Evolutionary conservation across 169 alveolate genomes (phyloP).

Genomic region (Plasmodium vinckei): DNA sequence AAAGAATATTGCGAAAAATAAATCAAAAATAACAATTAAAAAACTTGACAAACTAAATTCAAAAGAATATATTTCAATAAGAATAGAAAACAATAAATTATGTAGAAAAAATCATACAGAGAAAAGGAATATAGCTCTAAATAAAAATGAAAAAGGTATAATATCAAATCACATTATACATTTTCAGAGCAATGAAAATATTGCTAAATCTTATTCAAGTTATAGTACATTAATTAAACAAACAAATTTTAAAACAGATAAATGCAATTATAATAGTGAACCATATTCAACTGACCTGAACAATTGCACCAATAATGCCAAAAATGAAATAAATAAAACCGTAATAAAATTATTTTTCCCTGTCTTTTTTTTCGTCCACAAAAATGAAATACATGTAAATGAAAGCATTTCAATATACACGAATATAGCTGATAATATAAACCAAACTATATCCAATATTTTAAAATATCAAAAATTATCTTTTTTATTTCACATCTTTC

Average conservation of each 20-base stretch:
- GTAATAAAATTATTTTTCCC: constrained; percentile 7
- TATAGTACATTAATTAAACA: background rate
- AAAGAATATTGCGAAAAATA: background rate
- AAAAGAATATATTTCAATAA: constrained; percentile 35
- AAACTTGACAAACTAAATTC: constrained; percentile 5
- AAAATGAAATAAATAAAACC: background rate
- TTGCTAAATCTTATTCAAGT: background rate
- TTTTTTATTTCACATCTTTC: constrained; percentile 27
- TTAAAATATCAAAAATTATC: constrained; percentile 12
- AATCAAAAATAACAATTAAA: constrained; percentile 12
- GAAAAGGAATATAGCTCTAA: background rate
- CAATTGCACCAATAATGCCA: background rate
- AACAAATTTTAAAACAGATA: background rate
- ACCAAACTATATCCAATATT: constrained; percentile 19
- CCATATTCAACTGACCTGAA: background rate
- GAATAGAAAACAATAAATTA: constrained; percentile 6
- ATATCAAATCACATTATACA: no score
- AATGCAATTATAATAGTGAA: background rate
- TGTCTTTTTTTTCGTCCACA: constrained; percentile 1
- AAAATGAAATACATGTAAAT: constrained; percentile 19
- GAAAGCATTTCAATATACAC: constrained; percentile 10
- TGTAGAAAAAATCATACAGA: background rate
- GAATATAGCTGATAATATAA: constrained; percentile 26
- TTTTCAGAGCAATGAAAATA: background rate
- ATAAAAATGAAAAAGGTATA: background rate